These are phyloP conservation scores for Aureobasidium sp. DNA, from an alignment of 2,329 filamentous ascomycete species.

Conservation along the genomic window DNA sequence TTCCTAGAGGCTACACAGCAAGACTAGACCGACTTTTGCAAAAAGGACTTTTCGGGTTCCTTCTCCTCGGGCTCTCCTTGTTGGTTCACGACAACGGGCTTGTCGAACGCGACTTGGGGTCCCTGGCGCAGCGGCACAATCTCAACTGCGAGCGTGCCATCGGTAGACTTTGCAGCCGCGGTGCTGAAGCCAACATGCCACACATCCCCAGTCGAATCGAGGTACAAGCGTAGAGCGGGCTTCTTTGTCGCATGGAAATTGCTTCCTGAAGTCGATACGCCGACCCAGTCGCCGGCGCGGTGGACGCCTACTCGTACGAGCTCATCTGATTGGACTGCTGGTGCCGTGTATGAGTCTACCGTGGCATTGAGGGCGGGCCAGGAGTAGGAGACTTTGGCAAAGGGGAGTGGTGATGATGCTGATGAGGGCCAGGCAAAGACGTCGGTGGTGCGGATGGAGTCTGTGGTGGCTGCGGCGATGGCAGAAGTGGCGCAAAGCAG, in stretches of 20 bases:
- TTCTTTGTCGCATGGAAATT: constrained; percentile 36
- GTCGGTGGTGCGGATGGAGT: constrained; percentile 22
- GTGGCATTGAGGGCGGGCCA: constrained; percentile 33
- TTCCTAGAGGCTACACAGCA: constrained; percentile 5
- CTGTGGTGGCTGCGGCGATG: constrained; percentile 22
- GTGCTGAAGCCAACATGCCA: constrained; percentile 41
- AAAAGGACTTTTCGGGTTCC: constrained; percentile 43
- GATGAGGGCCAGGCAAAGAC: constrained; percentile 32
- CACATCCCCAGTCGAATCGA: constrained; percentile 37
- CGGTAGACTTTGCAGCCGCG: constrained; percentile 19
- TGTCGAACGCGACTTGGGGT: constrained; percentile 42
- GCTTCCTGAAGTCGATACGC: constrained; percentile 39
- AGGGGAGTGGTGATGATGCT: constrained; percentile 31
- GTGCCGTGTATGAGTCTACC: constrained; percentile 33
- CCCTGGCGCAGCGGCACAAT: constrained; percentile 34
- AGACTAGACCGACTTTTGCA: constrained; percentile 40
- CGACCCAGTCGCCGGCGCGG: constrained; percentile 35
- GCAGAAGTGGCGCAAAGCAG: constrained; percentile 22
- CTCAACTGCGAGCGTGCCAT: constrained; percentile 31
- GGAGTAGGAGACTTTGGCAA: constrained; percentile 39
- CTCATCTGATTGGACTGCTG: constrained; percentile 31
- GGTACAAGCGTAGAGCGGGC: constrained; percentile 38
- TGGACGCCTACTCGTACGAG: constrained; percentile 40
- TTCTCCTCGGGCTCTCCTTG: constrained; percentile 45
- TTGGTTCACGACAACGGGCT: constrained; percentile 49